phyloP scores from a whole-genome alignment of 495 filamentous ascomycete genomes.

The Xylaria telfairii region DNA sequence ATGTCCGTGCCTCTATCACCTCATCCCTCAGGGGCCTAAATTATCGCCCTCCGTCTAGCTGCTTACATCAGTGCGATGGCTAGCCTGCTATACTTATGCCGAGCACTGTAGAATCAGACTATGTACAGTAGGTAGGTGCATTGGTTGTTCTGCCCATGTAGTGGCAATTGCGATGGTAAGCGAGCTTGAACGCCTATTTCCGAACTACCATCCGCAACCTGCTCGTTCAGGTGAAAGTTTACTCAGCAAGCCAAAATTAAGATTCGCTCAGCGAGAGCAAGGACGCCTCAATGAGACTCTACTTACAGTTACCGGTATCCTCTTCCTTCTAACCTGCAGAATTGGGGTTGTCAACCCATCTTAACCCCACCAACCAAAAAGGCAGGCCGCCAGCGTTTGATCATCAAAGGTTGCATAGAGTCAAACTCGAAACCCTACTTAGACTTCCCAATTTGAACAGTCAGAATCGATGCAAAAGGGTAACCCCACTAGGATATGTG shows the following conservation, averaged over 20 bases:
- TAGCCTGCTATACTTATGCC: no score
- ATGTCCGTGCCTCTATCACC: background rate
- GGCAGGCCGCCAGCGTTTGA: conserved; percentile 26
- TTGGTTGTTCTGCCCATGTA: background rate
- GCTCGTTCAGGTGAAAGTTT: background rate
- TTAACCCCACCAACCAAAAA: conserved; percentile 12
- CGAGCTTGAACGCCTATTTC: conserved; percentile 7
- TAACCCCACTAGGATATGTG: background rate
- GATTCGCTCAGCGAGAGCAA: conserved; percentile 21
- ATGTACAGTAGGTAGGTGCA: no score
- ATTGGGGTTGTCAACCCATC: conserved; percentile 10
- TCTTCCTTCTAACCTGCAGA: background rate
- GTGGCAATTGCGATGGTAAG: background rate
- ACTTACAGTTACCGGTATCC: conserved; percentile 13
- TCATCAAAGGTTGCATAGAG: conserved; percentile 20
- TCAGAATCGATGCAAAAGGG: background rate
- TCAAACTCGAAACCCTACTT: conserved; percentile 14
- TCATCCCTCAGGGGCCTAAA: background rate
- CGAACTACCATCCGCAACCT: background rate
- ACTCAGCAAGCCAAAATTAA: conserved; percentile 10
- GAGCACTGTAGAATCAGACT: no score
- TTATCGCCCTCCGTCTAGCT: background rate
- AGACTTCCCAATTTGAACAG: background rate
- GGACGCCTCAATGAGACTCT: conserved; percentile 15
- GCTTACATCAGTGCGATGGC: background rate